Percentiles rank a stretch among this genome's conserved stretches.
Conservation (phyloP, 148 eudicot genomes). For the Tetragonia tetragonoides region DNA sequence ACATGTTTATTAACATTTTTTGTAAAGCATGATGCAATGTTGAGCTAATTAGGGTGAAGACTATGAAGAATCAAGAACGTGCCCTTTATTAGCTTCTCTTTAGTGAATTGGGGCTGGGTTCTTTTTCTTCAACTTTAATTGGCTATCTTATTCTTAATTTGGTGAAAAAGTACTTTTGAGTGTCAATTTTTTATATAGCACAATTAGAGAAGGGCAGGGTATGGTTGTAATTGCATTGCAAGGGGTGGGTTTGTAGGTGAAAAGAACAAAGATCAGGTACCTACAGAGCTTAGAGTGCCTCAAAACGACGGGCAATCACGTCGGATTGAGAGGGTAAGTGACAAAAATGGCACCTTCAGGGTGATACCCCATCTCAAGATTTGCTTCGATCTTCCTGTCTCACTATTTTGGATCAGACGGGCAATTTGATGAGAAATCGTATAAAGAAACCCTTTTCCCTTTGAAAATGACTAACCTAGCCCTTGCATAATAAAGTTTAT, state of each 20-base stretch:
- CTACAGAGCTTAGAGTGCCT: neutral
- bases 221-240: neutral
- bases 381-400: conserved; percentile 55
- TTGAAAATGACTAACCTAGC: conserved; percentile 39
- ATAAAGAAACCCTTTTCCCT: conserved; percentile 13
- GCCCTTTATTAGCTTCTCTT: neutral
- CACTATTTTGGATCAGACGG: conserved; percentile 35
- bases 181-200: no score
- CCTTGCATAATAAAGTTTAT: neutral
- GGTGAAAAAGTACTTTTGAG: neutral
- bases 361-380: conserved; percentile 52
- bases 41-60: neutral
- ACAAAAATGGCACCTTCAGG: conserved; percentile 35
- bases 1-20: no score
- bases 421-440: conserved; percentile 22
- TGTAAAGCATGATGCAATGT: no score
- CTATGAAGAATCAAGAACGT: conserved; percentile 1
- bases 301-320: conserved; percentile 48
- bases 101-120: conserved; percentile 12
- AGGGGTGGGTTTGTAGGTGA: neutral
- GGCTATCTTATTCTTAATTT: conserved; percentile 6
- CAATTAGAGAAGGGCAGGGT: no score
- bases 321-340: conserved; percentile 36
- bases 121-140: neutral
- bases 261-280: neutral